Evolutionary conservation across 2,329 filamentous ascomycete species (phyloP).

Genomic region (Lachnellula subtilissima): DNA sequence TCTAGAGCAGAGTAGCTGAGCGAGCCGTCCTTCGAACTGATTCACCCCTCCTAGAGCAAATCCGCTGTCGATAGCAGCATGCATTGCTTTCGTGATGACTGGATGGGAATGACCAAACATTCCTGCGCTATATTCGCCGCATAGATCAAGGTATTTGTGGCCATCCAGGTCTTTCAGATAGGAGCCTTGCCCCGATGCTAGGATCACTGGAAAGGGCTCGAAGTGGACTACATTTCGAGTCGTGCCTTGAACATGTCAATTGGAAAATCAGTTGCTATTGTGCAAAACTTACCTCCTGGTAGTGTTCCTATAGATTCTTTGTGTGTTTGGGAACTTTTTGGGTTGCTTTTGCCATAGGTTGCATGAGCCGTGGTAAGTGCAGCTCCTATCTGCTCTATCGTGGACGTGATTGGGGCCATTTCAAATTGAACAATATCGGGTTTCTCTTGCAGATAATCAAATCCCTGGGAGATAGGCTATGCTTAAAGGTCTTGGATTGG

Average conservation of each 20-base stretch:
- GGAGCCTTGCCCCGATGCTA: slow-evolving; percentile 10
- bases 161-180: slow-evolving; percentile 14
- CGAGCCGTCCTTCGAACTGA: slow-evolving; percentile 46
- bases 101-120: slow-evolving; percentile 63
- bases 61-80: slow-evolving; percentile 37
- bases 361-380: slow-evolving; percentile 2
- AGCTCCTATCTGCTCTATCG: slow-evolving; percentile 1
- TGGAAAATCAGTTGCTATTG: too few species aligned
- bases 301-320: slow-evolving; percentile 1
- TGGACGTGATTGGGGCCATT: slow-evolving; percentile 7
- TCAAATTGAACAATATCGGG: background rate
- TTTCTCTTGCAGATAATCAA: background rate
- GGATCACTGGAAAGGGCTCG: slow-evolving; percentile 13
- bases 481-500: background rate
- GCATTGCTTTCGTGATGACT: slow-evolving; percentile 45
- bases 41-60: slow-evolving; percentile 53
- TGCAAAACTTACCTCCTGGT: slow-evolving; percentile 4
- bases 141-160: slow-evolving; percentile 49
- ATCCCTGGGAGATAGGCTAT: background rate
- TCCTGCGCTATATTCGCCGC: slow-evolving; percentile 59
- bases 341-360: slow-evolving; percentile 7
- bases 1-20: slow-evolving; percentile 43
- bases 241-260: slow-evolving; percentile 3
- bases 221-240: slow-evolving; percentile 14
- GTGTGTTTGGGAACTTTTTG: slow-evolving; percentile 3